Percentiles rank a stretch among this genome's conserved stretches.
phyloP scores from a whole-genome alignment of 495 filamentous ascomycete genomes.

The Tetracladium setigerum region DNA sequence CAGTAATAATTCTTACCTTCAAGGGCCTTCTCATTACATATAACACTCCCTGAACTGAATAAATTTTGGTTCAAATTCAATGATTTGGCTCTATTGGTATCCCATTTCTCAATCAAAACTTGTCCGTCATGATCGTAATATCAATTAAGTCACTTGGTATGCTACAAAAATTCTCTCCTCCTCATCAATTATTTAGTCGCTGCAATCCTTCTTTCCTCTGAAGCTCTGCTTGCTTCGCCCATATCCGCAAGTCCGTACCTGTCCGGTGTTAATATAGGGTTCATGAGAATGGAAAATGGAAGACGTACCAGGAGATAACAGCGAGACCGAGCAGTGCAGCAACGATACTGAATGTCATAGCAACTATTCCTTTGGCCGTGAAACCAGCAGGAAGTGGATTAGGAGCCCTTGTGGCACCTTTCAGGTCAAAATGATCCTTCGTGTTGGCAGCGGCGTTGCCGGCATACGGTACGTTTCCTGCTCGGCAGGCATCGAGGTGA shows the following conservation, averaged over 20 bases:
- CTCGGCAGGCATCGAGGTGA: constrained; percentile 56
- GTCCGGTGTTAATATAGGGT: not conserved
- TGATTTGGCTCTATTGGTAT: too few species aligned
- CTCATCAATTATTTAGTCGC: too few species aligned
- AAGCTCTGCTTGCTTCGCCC: constrained; percentile 13
- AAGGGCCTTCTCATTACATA: too few species aligned
- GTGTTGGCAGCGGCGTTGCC: constrained; percentile 78
- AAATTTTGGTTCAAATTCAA: too few species aligned
- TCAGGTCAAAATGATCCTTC: constrained; percentile 53
- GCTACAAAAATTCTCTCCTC: too few species aligned
- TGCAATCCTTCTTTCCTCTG: constrained; percentile 12
- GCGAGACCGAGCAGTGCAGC: constrained; percentile 65
- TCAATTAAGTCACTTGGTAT: too few species aligned
- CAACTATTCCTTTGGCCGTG: constrained; percentile 62
- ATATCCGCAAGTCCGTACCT: constrained; percentile 22
- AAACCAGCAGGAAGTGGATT: constrained; percentile 60
- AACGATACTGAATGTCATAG: constrained; percentile 63
- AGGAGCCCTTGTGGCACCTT: constrained; percentile 49
- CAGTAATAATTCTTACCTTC: too few species aligned
- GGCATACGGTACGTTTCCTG: constrained; percentile 31
- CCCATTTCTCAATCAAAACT: too few species aligned
- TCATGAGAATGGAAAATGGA: constrained; percentile 19
- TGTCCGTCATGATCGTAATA: too few species aligned
- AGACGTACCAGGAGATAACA: constrained; percentile 61
- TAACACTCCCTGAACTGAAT: too few species aligned